phyloP scores from a whole-genome alignment of 2,329 filamentous ascomycete species.

The Pseudogymnoascus sp. region DNA sequence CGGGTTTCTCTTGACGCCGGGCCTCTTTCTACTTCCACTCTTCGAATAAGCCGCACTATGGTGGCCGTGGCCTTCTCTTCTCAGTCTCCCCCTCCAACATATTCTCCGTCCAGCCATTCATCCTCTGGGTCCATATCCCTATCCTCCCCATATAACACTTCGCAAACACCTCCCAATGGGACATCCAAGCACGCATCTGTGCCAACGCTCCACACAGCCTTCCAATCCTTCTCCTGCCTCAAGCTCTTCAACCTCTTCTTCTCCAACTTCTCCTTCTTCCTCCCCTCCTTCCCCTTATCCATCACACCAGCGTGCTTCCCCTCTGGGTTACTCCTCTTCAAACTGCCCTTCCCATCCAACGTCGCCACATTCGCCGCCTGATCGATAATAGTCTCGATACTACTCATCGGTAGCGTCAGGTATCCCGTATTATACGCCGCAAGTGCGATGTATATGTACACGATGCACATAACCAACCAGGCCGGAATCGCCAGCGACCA shows the following conservation, averaged over 20 bases:
- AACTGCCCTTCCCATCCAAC: slow-evolving; percentile 62
- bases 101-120: slow-evolving; percentile 11
- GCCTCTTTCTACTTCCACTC: not conserved
- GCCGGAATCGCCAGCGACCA: slow-evolving; percentile 90
- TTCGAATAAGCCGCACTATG: not conserved
- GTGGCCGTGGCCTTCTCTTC: not conserved
- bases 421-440: slow-evolving; percentile 86
- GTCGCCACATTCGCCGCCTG: slow-evolving; percentile 79
- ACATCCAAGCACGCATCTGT: slow-evolving; percentile 98
- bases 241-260: slow-evolving; percentile 28
- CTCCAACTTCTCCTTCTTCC: slow-evolving; percentile 30
- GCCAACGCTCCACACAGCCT: slow-evolving; percentile 75
- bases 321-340: slow-evolving; percentile 27
- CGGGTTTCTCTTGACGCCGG: not conserved
- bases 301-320: slow-evolving; percentile 29
- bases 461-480: slow-evolving; percentile 77
- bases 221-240: slow-evolving; percentile 56
- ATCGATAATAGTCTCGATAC: slow-evolving; percentile 85
- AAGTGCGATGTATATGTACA: slow-evolving; percentile 91
- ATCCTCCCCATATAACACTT: slow-evolving; percentile 74
- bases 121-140: slow-evolving; percentile 26
- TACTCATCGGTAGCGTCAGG: slow-evolving; percentile 70
- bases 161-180: slow-evolving; percentile 87
- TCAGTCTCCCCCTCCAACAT: slow-evolving; percentile 10
- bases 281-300: slow-evolving; percentile 29